phyloP scores from a whole-genome alignment of 805 yeast genomes.

The Barnettozyma sucrosica region DNA sequence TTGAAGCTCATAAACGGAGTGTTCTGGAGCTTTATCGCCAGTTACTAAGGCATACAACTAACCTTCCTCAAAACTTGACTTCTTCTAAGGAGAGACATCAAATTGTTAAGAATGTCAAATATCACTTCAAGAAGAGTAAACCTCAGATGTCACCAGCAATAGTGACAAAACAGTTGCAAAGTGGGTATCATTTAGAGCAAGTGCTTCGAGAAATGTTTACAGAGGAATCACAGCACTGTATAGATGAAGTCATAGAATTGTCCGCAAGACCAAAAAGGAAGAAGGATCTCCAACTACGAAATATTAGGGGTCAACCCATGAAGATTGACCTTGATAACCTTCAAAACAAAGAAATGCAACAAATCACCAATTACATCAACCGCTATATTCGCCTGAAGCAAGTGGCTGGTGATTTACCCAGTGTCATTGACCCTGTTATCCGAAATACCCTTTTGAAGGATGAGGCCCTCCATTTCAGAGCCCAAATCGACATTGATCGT shows the following conservation, averaged over 20 bases:
- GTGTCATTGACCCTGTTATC: conserved; percentile 15
- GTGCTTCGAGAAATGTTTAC: conserved; percentile 7
- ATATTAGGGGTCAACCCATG: conserved; percentile 12
- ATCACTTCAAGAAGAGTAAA: conserved; percentile 11
- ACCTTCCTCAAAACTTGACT: conserved; percentile 3
- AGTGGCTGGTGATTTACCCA: conserved; percentile 14
- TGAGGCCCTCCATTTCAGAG: conserved; percentile 19
- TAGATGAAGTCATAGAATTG: neutral
- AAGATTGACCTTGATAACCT: conserved; percentile 16
- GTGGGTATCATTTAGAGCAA: conserved; percentile 15
- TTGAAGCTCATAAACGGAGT: conserved; percentile 25
- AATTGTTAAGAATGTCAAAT: conserved; percentile 1
- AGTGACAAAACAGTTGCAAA: conserved; percentile 5
- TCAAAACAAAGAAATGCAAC: conserved; percentile 16
- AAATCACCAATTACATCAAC: conserved; percentile 12
- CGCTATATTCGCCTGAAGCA: conserved; percentile 12
- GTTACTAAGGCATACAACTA: conserved; percentile 24
- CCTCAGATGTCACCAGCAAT: conserved; percentile 19
- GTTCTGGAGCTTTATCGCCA: conserved; percentile 28
- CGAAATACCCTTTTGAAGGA: conserved; percentile 13
- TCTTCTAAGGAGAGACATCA: neutral
- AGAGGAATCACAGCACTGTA: neutral
- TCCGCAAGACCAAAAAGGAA: neutral
- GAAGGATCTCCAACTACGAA: conserved; percentile 1
- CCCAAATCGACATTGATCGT: conserved; percentile 10